A percentile compares a stretch with the other conserved stretches of the same genome.
These are phyloP conservation scores for Aleurites moluccanus DNA, from an alignment of 441 rosid genomes.

Conservation along the genomic window DNA sequence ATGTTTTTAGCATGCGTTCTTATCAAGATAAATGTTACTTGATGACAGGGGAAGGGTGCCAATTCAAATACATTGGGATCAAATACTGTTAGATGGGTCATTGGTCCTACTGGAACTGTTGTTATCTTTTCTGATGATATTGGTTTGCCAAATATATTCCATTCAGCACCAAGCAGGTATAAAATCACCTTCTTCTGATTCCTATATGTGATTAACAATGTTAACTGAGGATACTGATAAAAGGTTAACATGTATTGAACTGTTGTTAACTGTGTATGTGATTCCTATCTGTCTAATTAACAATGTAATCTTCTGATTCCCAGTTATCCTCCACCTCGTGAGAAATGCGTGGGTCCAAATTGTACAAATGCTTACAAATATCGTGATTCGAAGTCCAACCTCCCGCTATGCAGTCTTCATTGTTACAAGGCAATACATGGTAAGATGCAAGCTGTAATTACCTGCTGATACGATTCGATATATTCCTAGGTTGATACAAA, in stretches of 20 bases:
- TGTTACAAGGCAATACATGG: conserved; percentile 85
- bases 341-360: conserved; percentile 79
- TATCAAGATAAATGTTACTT: conserved; percentile 11
- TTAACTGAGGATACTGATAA: no score
- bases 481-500: background rate
- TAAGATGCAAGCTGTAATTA: conserved; percentile 31
- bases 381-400: conserved; percentile 75
- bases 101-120: conserved; percentile 68
- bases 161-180: conserved; percentile 57
- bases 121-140: conserved; percentile 70
- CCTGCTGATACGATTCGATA: conserved; percentile 33
- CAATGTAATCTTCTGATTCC: conserved; percentile 15
- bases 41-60: conserved; percentile 62
- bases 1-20: conserved; percentile 17
- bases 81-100: conserved; percentile 58
- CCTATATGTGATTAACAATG: no score
- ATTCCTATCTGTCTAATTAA: background rate
- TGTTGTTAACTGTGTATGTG: background rate
- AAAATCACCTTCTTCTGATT: conserved; percentile 1
- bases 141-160: conserved; percentile 73
- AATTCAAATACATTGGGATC: conserved; percentile 44
- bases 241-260: no score
- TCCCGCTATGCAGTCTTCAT: conserved; percentile 87
- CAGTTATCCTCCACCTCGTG: conserved; percentile 94
- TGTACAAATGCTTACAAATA: conserved; percentile 80